Conservation (phyloP, 2,329 filamentous ascomycete genomes). For the Penicillium aurantiogriseum region DNA sequence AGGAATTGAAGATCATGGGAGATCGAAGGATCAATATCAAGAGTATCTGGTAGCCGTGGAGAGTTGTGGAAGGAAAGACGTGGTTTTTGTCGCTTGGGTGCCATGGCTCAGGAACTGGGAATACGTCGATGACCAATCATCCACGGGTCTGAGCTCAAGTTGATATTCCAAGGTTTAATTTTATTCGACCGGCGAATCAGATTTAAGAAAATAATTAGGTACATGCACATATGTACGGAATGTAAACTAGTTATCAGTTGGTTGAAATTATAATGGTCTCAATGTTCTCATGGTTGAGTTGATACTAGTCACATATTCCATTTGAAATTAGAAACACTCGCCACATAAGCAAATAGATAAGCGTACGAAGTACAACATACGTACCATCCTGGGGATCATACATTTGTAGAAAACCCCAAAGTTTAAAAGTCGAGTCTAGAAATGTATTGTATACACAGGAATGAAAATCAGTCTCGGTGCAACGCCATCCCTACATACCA, state of each 20-base stretch:
- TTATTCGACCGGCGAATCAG: neutral
- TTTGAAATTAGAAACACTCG: neutral
- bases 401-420: neutral
- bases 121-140: neutral
- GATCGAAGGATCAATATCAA: neutral
- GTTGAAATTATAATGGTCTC: neutral
- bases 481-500: constrained; percentile 34
- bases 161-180: neutral
- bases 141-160: neutral
- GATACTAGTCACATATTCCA: neutral
- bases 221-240: neutral
- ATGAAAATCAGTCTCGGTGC: constrained; percentile 25
- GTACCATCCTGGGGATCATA: neutral
- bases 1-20: constrained; percentile 1
- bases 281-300: neutral
- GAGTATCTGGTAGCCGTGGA: neutral
- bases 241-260: neutral
- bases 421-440: neutral
- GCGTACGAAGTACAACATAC: neutral
- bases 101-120: constrained; percentile 10
- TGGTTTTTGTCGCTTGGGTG: constrained; percentile 16
- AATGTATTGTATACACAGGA: constrained; percentile 9
- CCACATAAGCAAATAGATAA: neutral
- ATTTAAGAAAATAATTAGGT: neutral
- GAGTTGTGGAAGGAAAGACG: neutral